phyloP scores from a whole-genome alignment of 768 basidiomycete genomes.

The Termitomyces sp. region DNA sequence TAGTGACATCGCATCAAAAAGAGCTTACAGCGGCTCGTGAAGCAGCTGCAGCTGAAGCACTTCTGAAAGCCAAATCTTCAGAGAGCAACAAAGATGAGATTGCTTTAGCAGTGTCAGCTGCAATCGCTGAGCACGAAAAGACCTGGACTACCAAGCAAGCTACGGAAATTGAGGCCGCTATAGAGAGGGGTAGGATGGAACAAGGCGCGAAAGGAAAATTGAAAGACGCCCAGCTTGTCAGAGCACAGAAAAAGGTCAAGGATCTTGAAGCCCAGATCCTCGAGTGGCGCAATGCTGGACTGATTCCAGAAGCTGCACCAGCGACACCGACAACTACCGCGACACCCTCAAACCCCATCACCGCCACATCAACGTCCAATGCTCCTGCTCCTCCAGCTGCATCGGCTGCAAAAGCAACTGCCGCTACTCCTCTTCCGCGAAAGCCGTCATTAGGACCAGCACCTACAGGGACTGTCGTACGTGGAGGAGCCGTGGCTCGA shows the following conservation, averaged over 20 bases:
- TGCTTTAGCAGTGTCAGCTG: slow-evolving; percentile 43
- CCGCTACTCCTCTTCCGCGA: slow-evolving; percentile 10
- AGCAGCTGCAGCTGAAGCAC: slow-evolving; percentile 27
- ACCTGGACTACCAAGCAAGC: slow-evolving; percentile 39
- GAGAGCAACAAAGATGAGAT: slow-evolving; percentile 30
- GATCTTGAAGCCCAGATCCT: slow-evolving; percentile 61
- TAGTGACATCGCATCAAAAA: slow-evolving; percentile 45
- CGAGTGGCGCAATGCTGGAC: slow-evolving; percentile 47
- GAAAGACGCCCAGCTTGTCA: slow-evolving; percentile 67
- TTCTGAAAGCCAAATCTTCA: slow-evolving; percentile 29
- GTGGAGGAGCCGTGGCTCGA: slow-evolving; percentile 28
- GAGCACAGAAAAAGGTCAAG: slow-evolving; percentile 55
- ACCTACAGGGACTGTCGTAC: slow-evolving; percentile 17
- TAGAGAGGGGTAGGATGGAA: slow-evolving; percentile 67
- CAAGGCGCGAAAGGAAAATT: slow-evolving; percentile 53
- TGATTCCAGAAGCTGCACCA: slow-evolving; percentile 31
- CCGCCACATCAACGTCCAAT: slow-evolving; percentile 18
- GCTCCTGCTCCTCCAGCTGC: slow-evolving; percentile 2
- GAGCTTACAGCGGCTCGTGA: slow-evolving; percentile 51
- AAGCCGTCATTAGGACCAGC: slow-evolving; percentile 16
- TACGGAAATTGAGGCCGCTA: slow-evolving; percentile 56
- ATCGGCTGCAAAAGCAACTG: slow-evolving; percentile 2
- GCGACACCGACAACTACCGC: slow-evolving; percentile 20
- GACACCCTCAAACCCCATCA: slow-evolving; percentile 15
- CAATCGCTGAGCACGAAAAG: slow-evolving; percentile 43